Evolutionary conservation across 2,329 filamentous ascomycete species (phyloP).

Genomic region (Fusarium sp.): DNA sequence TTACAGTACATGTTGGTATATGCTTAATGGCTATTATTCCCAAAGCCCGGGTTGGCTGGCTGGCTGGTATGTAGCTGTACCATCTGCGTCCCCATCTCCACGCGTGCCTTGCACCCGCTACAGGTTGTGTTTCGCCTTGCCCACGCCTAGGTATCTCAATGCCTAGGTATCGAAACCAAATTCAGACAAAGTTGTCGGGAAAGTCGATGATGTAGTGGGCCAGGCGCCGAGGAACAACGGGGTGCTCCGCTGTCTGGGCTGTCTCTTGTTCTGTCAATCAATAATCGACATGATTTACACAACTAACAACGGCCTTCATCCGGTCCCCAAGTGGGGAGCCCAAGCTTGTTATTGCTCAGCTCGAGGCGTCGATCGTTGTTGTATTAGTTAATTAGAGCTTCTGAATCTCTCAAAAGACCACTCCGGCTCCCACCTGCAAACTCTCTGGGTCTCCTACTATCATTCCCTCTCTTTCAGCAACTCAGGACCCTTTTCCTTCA

Average conservation of each 20-base stretch:
- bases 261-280: constrained; percentile 13
- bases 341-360: constrained; percentile 26
- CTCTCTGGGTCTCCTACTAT: background rate
- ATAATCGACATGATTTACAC: constrained; percentile 24
- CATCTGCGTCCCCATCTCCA: background rate
- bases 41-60: constrained; percentile 1
- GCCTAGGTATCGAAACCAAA: background rate
- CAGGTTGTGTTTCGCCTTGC: constrained; percentile 15
- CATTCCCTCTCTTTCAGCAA: background rate
- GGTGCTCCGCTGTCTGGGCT: constrained; percentile 12
- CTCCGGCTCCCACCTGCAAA: background rate
- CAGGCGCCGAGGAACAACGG: constrained; percentile 38
- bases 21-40: background rate
- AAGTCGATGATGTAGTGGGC: constrained; percentile 41
- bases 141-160: background rate
- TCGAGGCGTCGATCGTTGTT: constrained; percentile 28
- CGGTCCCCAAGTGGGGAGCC: constrained; percentile 26
- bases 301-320: constrained; percentile 14
- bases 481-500: background rate
- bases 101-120: constrained; percentile 4
- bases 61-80: constrained; percentile 4
- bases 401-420: constrained; percentile 1
- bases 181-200: background rate
- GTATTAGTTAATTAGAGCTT: constrained; percentile 29
- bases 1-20: background rate